Percentiles rank a stretch among this genome's conserved stretches.
phyloP scores from a whole-genome alignment of 495 filamentous ascomycete genomes.

The Tricharina praecox region DNA sequence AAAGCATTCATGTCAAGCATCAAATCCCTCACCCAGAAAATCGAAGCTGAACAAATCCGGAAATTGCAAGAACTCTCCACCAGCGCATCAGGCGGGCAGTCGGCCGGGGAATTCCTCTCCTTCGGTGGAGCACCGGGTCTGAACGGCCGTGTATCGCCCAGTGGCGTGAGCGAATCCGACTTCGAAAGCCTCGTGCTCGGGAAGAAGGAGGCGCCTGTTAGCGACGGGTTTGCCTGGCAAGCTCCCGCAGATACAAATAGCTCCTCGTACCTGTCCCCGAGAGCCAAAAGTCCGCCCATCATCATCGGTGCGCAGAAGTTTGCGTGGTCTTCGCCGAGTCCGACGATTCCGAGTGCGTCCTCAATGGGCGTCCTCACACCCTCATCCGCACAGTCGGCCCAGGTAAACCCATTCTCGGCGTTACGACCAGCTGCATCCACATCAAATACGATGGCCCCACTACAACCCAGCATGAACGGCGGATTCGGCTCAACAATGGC shows the following conservation, averaged over 20 bases:
- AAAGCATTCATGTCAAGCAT: slow-evolving; percentile 74
- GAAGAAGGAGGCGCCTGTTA: slow-evolving; percentile 23
- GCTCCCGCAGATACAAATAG: slow-evolving; percentile 1
- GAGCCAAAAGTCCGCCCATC: neutral
- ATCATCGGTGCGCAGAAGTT: slow-evolving; percentile 33
- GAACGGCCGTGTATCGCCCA: neutral
- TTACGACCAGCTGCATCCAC: neutral
- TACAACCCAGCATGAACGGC: slow-evolving; percentile 8
- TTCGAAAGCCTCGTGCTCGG: slow-evolving; percentile 84
- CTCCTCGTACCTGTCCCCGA: neutral
- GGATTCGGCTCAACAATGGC: slow-evolving; percentile 15
- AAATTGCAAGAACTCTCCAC: slow-evolving; percentile 70
- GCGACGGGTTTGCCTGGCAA: slow-evolving; percentile 2
- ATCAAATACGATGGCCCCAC: slow-evolving; percentile 5
- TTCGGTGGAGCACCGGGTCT: slow-evolving; percentile 35
- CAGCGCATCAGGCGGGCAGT: slow-evolving; percentile 12
- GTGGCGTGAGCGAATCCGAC: slow-evolving; percentile 40
- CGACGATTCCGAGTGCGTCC: slow-evolving; percentile 13
- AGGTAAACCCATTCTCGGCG: neutral
- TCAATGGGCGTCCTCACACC: slow-evolving; percentile 1
- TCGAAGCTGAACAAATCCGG: slow-evolving; percentile 73
- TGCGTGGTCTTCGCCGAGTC: slow-evolving; percentile 42
- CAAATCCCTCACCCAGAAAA: slow-evolving; percentile 55
- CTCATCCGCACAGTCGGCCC: neutral
- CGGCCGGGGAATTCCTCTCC: slow-evolving; percentile 41